Percentiles rank a stretch among this genome's conserved stretches.
Evolutionary conservation across 345 rosid genomes (phyloP).

Genomic region (Pistacia integerrima): DNA sequence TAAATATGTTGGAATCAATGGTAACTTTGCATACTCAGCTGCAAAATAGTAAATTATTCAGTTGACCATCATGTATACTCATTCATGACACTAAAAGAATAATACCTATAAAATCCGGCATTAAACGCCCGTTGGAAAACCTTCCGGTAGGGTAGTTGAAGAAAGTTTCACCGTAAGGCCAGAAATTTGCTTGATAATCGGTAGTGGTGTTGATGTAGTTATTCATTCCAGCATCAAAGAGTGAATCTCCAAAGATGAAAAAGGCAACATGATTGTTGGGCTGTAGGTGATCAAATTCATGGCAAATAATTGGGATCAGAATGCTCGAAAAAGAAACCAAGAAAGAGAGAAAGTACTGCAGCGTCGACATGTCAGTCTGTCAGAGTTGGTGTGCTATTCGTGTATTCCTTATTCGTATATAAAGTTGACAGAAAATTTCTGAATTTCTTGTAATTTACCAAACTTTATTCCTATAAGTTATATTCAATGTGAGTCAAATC

Average conservation of each 20-base stretch:
- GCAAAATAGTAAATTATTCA: not conserved
- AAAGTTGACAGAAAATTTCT: too few relatives aligned
- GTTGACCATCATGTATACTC: too few relatives aligned
- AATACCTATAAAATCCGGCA: slow-evolving; percentile 31
- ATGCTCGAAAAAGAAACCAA: not conserved
- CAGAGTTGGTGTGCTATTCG: too few relatives aligned
- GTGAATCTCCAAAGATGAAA: slow-evolving; percentile 42
- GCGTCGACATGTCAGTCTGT: not conserved
- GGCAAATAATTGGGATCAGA: not conserved
- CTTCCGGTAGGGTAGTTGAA: slow-evolving; percentile 29
- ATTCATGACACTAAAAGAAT: too few relatives aligned
- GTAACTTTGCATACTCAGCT: slow-evolving; percentile 36
- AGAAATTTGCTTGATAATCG: slow-evolving; percentile 25
- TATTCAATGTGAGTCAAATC: too few relatives aligned
- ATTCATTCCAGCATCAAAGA: slow-evolving; percentile 37
- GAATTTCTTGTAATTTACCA: too few relatives aligned
- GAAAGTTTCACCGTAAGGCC: slow-evolving; percentile 34
- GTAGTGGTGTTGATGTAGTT: slow-evolving; percentile 30
- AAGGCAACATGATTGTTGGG: slow-evolving; percentile 7
- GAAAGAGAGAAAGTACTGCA: not conserved
- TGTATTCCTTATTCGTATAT: too few relatives aligned
- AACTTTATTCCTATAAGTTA: too few relatives aligned
- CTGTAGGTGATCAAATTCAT: not conserved
- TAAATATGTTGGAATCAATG: slow-evolving; percentile 25
- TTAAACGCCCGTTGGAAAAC: slow-evolving; percentile 27